Percentiles rank a stretch among this genome's conserved stretches.
These are phyloP conservation scores for Pneumocystis wakefieldiae DNA, from an alignment of 1,139 yeast genomes.

Conservation along the genomic window DNA sequence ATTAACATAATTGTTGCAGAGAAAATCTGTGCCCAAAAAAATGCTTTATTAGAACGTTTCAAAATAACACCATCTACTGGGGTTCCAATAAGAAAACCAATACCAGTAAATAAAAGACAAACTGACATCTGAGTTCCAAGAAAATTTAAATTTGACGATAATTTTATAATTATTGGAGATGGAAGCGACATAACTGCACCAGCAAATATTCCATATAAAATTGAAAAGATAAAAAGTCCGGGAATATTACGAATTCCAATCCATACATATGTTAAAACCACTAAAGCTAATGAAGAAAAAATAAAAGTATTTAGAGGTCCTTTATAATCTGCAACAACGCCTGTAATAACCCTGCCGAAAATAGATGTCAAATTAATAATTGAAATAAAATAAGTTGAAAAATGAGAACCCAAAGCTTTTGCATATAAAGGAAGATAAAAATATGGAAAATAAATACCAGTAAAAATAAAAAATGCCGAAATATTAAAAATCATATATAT, in stretches of 20 bases:
- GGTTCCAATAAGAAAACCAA: conserved; percentile 34
- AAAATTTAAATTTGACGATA: conserved; percentile 32
- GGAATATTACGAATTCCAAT: conserved; percentile 16
- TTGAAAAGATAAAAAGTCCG: conserved; percentile 26
- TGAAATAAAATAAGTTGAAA: conserved; percentile 26
- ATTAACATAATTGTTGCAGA: not conserved
- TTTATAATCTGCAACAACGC: conserved; percentile 31
- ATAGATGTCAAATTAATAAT: conserved; percentile 36
- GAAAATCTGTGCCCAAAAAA: not conserved
- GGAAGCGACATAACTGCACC: conserved; percentile 32
- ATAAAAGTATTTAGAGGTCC: conserved; percentile 33
- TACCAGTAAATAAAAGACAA: conserved; percentile 28
- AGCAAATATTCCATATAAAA: conserved; percentile 37
- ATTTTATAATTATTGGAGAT: conserved; percentile 32
- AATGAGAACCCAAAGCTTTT: conserved; percentile 11
- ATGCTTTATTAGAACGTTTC: conserved; percentile 6
- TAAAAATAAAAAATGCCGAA: conserved; percentile 22
- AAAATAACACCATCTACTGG: conserved; percentile 40
- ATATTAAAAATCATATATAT: conserved; percentile 20
- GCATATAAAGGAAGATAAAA: conserved; percentile 25
- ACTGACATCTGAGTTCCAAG: conserved; percentile 52
- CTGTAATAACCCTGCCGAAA: conserved; percentile 38
- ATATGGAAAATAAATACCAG: conserved; percentile 25
- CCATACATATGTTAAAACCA: conserved; percentile 21
- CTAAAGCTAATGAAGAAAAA: conserved; percentile 20